Evolutionary conservation across 192 early-diverging fungal genomes (phyloP), one percentile per base, ranked within the genome.

Genomic region (Backusella australiensis): DNA sequence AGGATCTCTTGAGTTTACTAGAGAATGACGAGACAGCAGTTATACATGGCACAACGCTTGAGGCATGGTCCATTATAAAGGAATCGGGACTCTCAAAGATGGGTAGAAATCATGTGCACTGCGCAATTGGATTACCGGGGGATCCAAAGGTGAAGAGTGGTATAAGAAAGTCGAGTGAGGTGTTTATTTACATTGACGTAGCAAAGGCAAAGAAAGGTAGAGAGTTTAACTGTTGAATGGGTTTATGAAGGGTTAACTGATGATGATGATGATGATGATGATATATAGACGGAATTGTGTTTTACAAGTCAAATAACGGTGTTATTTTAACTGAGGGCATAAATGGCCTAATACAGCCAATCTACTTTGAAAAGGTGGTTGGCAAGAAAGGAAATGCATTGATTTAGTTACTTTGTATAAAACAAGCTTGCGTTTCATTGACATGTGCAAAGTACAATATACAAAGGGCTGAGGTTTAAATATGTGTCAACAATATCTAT

Each of bases 91-190:
- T 97, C 36, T 89, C 82, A 6, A 83, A 76, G 38, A 98, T 98
- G 96, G 69, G 53, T 35, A 88, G 97, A 49, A 95, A 93, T 36
- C 96, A 98, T 83, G 96, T 98, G 69, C 97, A 98, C 75, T 93
- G 94, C 82, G 94, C 96, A 1, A 69, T 85, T 4, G 95, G 94
- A 0, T 78, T 87, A 70, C 88, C 81, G 4, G 91, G 90, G 3
- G 92, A 93, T 35, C 49, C 79, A 19, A 86, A 81, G 14, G 94
- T 96, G 17, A 91, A 90, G 69, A 81, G 78, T 77, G 71, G 76
- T 65, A 96, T 98, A 92, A 81, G 96, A 19, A 71, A 41, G 12
- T 79, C 82, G 9, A 89, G 90, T 46, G 80, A 93, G 68, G 84
- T 94, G 0, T 90, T 93, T 69, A 96, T 98, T 46, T 92, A 95